Percentiles rank a stretch among this genome's conserved stretches.
These are phyloP conservation scores for Coemansia sp. DNA, from an alignment of 192 early-diverging fungal genomes.

Conservation along the genomic window DNA sequence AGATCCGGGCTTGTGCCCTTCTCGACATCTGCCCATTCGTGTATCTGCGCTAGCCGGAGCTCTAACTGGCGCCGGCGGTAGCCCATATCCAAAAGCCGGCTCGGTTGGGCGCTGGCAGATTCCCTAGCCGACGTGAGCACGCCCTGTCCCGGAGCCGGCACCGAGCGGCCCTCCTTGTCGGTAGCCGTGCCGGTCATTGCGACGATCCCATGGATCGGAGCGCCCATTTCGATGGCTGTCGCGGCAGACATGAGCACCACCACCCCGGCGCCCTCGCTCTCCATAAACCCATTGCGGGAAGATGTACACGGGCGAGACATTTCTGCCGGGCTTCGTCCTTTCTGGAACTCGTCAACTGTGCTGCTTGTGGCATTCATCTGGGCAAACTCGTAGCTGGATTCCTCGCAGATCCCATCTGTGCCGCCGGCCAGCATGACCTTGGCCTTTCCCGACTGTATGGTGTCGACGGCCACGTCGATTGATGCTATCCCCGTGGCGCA, in stretches of 20 bases:
- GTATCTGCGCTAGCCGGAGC: constrained; percentile 12
- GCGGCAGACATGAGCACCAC: constrained; percentile 82
- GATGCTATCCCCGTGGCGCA: constrained; percentile 90
- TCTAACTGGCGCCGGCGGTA: constrained; percentile 79
- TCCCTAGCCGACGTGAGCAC: constrained; percentile 88
- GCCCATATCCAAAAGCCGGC: constrained; percentile 71
- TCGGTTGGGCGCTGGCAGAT: constrained; percentile 5
- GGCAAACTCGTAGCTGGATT: constrained; percentile 88
- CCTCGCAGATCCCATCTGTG: constrained; percentile 84
- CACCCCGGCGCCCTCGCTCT: constrained; percentile 85
- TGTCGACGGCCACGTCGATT: constrained; percentile 86
- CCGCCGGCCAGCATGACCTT: constrained; percentile 88
- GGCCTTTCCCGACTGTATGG: constrained; percentile 83
- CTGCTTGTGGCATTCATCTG: constrained; percentile 95
- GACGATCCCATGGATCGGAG: constrained; percentile 84
- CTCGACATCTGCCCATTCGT: constrained; percentile 7
- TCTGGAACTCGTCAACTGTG: constrained; percentile 67
- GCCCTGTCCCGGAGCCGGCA: constrained; percentile 93
- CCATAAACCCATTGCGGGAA: constrained; percentile 91
- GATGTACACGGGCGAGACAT: constrained; percentile 91
- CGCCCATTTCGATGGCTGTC: constrained; percentile 84
- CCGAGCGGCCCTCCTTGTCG: constrained; percentile 94
- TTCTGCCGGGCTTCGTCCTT: constrained; percentile 79
- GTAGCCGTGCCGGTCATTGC: constrained; percentile 83
- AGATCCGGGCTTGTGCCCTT: background rate